Base-by-base conservation (phyloP, 2,329 filamentous ascomycete genomes). In the Tolypocladium ovalisporum region DNA sequence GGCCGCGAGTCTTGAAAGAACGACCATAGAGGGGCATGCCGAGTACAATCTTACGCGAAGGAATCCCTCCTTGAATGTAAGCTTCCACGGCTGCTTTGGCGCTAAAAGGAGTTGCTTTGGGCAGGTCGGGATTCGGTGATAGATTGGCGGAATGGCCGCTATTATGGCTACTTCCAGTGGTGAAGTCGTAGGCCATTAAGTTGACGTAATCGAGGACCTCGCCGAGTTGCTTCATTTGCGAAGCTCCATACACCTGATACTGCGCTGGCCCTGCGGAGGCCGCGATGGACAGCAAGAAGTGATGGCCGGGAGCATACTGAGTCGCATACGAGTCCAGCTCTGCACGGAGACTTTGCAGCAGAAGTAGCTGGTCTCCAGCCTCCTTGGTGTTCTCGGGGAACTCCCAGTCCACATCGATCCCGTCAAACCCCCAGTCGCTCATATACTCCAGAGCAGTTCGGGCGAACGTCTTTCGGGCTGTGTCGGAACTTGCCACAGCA, bases 1-100 rank as follows among this genome's bases (percentile, higher is more conserved):
- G 42, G 1, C 66, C 66, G 0, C 40, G 39, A 0, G 65, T 65
- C 72, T 62, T 22, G 65, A 93, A 94, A 0, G 85, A 76, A 27
- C 88, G 85, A 1, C 89, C 90, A 67, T 94, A 94, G 2, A 94
- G 75, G 0, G 90, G 89, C 78, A 93, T 85, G 1, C 89, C 89
- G 5, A 94, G 74, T 1, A 89, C 79, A 57, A 95, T 81, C 70
- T 92, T 92, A 39, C 71, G 66, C 0, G 82, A 66, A 0, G 81
- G 74, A 0, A 93, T 80, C 3, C 84, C 85, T 1, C 78, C 78
- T 0, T 74, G 68, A 17, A 84, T 71, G 71, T 94, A 94, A 56
- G 79, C 82, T 1, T 75, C 68, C 37, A 94, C 71, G 2, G 88
- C 87, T 13, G 74, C 70, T 29, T 86, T 75, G 1, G 85, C 86